These are phyloP conservation scores for Cryptosporidium parvum DNA, from an alignment of 169 alveolate genomes.

Conservation along the genomic window DNA sequence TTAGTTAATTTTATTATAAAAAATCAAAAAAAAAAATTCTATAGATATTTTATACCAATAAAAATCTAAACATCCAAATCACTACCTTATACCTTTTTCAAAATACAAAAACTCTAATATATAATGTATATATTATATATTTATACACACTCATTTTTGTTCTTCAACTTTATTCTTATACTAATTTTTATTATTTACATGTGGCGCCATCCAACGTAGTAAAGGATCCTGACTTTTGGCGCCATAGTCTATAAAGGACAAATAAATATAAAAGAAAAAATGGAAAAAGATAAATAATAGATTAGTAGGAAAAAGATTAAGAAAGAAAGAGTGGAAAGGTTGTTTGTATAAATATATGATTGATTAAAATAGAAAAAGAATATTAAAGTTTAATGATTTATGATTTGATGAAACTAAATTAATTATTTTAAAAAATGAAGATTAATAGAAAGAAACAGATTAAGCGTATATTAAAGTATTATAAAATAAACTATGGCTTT, in stretches of 20 bases:
- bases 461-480: constrained; percentile 64
- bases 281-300: background rate
- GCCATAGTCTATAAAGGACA: constrained; percentile 6
- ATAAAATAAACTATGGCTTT: constrained; percentile 58
- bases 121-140: no score
- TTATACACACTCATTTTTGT: background rate
- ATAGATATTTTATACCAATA: no score
- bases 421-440: constrained; percentile 38
- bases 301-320: background rate
- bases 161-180: background rate
- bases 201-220: background rate
- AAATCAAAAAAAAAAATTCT: no score
- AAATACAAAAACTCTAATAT: background rate
- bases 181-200: background rate
- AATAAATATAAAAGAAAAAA: background rate
- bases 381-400: background rate
- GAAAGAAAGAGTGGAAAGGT: no score
- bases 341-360: no score
- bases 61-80: no score
- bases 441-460: constrained; percentile 62
- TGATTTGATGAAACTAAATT: background rate
- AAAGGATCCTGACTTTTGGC: background rate
- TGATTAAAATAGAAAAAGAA: background rate
- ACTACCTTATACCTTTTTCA: no score
- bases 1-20: no score